phyloP scores from a whole-genome alignment of 805 yeast species.

The Ogataea ganodermae region DNA sequence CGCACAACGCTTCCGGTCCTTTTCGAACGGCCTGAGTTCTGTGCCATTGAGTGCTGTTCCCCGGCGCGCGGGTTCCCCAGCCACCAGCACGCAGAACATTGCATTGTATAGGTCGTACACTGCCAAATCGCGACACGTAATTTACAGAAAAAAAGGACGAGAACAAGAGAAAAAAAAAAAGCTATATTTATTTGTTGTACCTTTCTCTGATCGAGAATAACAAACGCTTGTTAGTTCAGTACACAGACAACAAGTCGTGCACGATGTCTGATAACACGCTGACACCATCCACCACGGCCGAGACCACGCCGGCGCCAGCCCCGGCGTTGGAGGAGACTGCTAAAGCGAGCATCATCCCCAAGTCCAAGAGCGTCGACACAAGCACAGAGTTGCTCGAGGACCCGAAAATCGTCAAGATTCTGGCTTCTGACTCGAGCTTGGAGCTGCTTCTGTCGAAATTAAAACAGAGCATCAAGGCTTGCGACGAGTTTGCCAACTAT shows the following conservation, averaged over 20 bases:
- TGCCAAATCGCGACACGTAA: constrained; percentile 7
- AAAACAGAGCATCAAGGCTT: constrained; percentile 76
- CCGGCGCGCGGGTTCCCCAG: neutral
- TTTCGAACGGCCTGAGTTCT: neutral
- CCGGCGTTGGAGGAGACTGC: neutral
- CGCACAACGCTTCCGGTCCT: neutral
- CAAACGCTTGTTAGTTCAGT: neutral
- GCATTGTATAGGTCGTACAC: constrained; percentile 2
- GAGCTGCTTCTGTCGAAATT: constrained; percentile 70
- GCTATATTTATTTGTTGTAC: neutral
- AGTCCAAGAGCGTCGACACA: constrained; percentile 12
- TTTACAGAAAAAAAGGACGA: neutral
- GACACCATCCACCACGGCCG: neutral
- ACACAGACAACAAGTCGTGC: neutral
- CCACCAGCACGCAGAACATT: neutral
- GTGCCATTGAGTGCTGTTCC: neutral
- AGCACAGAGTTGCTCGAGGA: constrained; percentile 46
- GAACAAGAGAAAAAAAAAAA: neutral
- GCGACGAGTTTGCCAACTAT: constrained; percentile 83
- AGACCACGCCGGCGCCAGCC: neutral
- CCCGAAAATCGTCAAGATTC: constrained; percentile 50
- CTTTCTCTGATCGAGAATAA: neutral
- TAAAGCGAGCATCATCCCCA: neutral
- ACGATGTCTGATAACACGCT: constrained; percentile 4
- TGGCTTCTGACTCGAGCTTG: constrained; percentile 74